Base-by-base conservation (phyloP, 306 rosid genomes). In the Canavalia gladiata region DNA sequence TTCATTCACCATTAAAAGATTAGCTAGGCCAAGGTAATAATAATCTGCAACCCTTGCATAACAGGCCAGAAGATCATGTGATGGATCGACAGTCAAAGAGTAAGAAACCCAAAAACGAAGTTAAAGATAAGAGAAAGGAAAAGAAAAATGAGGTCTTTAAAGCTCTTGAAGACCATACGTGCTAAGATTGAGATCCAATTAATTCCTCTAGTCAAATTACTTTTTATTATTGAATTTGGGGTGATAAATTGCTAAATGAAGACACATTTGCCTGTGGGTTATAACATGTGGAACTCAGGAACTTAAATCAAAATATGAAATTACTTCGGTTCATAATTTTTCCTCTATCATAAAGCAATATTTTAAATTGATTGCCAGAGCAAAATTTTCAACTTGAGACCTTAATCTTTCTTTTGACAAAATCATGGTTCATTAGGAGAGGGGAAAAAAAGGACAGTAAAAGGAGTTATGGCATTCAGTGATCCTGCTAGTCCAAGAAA, bases 211-310 rank as follows among this genome's bases (percentile, higher is more conserved):
- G 72, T 63, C 50, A 62, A 33, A 46, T 43, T 11, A 58, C 62
- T 64, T 1, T 29, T 50, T 50, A 50, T 50, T 8, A 12, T 37
- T 35, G n/a, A 52, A 66, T 65, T 28, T 18, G 47, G 13, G 41
- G 75, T 57, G 28, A 78, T 4, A 45, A 68, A 45, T 33, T 51
- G 67, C 57, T 41, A 79, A 31, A 56, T 3, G 42, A 57, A 57
- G 43, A 34, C 51, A 77, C 46, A 66, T 28, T 9, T 31, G 4
- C 3, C 55, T n/a, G 4, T 13, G 41, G 56, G 35, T 68, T 42
- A 0, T 29, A 54, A 34, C 31, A 34, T 58, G 45, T 28, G 7
- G 31, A 13, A 33, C 35, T 57, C 12, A 70, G 25, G 25, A 59
- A 34, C 59, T 55, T 37, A 18, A 25, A 59, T 49, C 41, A 68